Evolutionary conservation across 768 basidiomycete species (phyloP).

Genomic region (Pholiota conissans): DNA sequence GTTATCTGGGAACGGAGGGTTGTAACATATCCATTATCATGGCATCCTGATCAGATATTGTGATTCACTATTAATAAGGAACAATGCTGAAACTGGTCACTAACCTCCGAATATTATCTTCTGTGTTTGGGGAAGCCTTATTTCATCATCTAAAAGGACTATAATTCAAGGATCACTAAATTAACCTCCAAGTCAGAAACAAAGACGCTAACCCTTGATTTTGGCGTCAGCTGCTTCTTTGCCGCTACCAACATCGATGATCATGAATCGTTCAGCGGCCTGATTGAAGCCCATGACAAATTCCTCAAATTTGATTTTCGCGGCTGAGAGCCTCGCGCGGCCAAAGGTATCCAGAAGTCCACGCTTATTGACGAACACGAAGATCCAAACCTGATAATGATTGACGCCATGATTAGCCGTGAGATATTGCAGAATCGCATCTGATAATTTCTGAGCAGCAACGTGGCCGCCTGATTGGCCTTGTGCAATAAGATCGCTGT

Average conservation of each 20-base stretch:
- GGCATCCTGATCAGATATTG: slow-evolving; percentile 47
- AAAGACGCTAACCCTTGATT: slow-evolving; percentile 55
- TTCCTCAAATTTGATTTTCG: slow-evolving; percentile 52
- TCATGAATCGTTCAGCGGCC: slow-evolving; percentile 62
- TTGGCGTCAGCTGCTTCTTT: slow-evolving; percentile 80
- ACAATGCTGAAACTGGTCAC: slow-evolving; percentile 14
- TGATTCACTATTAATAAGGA: slow-evolving; percentile 4
- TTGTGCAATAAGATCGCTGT: slow-evolving; percentile 47
- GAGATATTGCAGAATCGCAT: slow-evolving; percentile 38
- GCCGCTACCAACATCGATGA: slow-evolving; percentile 68
- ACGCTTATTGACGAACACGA: slow-evolving; percentile 63
- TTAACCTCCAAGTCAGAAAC: slow-evolving; percentile 1
- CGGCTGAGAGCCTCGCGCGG: slow-evolving; percentile 34
- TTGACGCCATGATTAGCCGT: slow-evolving; percentile 31
- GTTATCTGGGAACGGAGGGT: slow-evolving; percentile 64
- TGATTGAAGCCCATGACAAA: slow-evolving; percentile 73
- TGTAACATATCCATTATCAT: slow-evolving; percentile 72
- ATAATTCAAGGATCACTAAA: slow-evolving; percentile 5
- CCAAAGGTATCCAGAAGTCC: slow-evolving; percentile 55
- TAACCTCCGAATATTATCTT: slow-evolving; percentile 70
- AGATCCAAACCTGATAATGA: slow-evolving; percentile 59
- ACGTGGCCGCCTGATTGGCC: slow-evolving; percentile 59
- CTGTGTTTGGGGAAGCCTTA: slow-evolving; percentile 60
- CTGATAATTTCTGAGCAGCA: slow-evolving; percentile 51
- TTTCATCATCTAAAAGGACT: slow-evolving; percentile 62